Evolutionary conservation across 2,329 filamentous ascomycete genomes (phyloP).

Genomic region (Emergomyces pasteurianus): DNA sequence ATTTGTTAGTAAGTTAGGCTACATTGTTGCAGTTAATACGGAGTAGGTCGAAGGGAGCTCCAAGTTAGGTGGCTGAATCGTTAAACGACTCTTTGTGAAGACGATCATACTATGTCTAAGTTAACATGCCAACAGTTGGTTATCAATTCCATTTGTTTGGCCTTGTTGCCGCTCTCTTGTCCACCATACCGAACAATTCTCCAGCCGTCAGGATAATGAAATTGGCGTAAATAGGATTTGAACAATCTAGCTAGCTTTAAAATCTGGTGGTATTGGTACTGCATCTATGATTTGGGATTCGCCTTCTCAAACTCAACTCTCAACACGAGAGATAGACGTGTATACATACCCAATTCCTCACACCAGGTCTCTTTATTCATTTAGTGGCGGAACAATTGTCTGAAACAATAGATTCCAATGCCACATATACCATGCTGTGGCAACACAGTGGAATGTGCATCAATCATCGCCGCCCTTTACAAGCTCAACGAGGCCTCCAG

Average conservation of each 20-base stretch:
- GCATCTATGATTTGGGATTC: not conserved
- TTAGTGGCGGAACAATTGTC: not conserved
- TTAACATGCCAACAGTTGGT: not conserved
- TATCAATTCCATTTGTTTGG: not conserved
- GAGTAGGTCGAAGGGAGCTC: no score
- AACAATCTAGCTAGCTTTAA: not conserved
- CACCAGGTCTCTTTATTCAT: not conserved
- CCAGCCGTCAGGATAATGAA: not conserved
- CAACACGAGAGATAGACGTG: not conserved
- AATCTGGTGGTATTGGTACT: not conserved
- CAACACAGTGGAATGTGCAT: not conserved
- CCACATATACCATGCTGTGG: not conserved
- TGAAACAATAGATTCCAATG: not conserved
- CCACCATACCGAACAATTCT: not conserved
- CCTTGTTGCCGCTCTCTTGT: not conserved
- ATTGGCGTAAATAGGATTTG: no score
- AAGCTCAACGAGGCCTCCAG: conserved; percentile 39
- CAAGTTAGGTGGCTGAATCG: not conserved
- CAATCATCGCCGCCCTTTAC: conserved; percentile 5
- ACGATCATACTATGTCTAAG: not conserved
- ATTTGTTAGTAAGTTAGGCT: no score
- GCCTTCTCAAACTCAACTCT: not conserved
- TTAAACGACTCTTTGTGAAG: not conserved
- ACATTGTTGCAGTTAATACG: no score
- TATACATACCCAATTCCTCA: not conserved